These are phyloP conservation scores for Backusella tarrabulga DNA, from an alignment of 192 early-diverging fungal species.

Conservation along the genomic window DNA sequence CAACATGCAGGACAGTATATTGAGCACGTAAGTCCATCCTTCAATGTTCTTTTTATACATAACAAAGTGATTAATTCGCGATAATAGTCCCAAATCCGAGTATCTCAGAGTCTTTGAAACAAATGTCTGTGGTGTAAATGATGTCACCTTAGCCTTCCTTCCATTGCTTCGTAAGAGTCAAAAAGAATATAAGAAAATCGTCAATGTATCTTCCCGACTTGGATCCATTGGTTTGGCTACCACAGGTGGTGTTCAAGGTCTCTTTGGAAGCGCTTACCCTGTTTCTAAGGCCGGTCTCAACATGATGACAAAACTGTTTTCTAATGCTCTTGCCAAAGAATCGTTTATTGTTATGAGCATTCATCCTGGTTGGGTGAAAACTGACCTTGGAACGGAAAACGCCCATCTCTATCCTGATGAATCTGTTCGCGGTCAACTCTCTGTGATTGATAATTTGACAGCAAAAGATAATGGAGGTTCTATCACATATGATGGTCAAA, in stretches of 20 bases:
- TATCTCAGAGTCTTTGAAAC: conserved; percentile 24
- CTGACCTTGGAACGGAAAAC: conserved; percentile 16
- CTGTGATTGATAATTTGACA: background rate
- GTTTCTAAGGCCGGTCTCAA: conserved; percentile 29
- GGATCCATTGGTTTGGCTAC: conserved; percentile 11
- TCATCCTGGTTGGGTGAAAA: conserved; percentile 32
- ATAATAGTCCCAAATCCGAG: conserved; percentile 11
- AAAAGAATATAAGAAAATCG: conserved; percentile 14
- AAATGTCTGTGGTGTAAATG: conserved; percentile 29
- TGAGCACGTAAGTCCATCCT: conserved; percentile 11
- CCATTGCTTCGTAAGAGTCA: conserved; percentile 17
- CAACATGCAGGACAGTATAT: background rate
- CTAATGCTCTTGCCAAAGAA: background rate
- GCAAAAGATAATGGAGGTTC: background rate
- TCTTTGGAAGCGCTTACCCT: conserved; percentile 7
- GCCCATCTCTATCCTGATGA: background rate
- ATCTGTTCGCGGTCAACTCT: background rate
- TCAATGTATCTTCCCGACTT: conserved; percentile 34
- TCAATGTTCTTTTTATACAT: too few species aligned
- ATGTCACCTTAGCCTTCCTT: conserved; percentile 16
- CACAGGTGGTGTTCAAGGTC: background rate
- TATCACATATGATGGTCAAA: background rate
- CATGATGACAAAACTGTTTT: conserved; percentile 16
- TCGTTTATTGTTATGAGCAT: conserved; percentile 11
- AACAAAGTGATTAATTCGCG: background rate